These are phyloP conservation scores for Eucalyptus tenuipes DNA, from an alignment of 345 rosid genomes.

Conservation along the genomic window DNA sequence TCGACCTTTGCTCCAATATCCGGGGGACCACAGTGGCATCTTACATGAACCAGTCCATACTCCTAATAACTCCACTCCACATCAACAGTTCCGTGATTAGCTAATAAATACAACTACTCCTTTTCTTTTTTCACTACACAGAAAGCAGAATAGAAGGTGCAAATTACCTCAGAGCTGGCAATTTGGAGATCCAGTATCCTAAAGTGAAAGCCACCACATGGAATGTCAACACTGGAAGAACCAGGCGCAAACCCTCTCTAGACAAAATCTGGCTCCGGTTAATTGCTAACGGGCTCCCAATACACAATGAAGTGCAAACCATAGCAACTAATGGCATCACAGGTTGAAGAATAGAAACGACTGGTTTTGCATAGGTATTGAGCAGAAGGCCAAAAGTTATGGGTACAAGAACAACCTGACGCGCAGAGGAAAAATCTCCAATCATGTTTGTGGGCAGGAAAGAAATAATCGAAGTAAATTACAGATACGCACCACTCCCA, in stretches of 20 bases:
- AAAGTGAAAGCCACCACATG: constrained; percentile 58
- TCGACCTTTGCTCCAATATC: background rate
- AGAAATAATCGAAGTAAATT: background rate
- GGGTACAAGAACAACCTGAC: constrained; percentile 87
- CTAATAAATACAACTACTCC: background rate
- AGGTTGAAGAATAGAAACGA: constrained; percentile 50
- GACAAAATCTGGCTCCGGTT: constrained; percentile 72
- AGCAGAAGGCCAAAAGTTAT: constrained; percentile 70
- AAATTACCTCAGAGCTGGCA: constrained; percentile 62
- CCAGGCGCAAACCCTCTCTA: constrained; percentile 47
- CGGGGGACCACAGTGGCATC: background rate
- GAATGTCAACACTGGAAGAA: constrained; percentile 73
- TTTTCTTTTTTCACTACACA: background rate
- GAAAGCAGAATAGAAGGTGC: background rate
- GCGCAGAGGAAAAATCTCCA: background rate
- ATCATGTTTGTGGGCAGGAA: background rate
- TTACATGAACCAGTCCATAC: background rate
- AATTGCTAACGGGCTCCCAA: constrained; percentile 92
- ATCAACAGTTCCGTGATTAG: background rate
- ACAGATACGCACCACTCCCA: background rate
- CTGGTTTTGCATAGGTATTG: constrained; percentile 83
- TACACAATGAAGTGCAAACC: constrained; percentile 83
- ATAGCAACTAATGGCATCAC: constrained; percentile 92
- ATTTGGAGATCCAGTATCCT: constrained; percentile 85
- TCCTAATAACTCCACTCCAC: background rate